These are phyloP conservation scores for Glycine tomentella DNA, from an alignment of 306 rosid species.

Conservation along the genomic window DNA sequence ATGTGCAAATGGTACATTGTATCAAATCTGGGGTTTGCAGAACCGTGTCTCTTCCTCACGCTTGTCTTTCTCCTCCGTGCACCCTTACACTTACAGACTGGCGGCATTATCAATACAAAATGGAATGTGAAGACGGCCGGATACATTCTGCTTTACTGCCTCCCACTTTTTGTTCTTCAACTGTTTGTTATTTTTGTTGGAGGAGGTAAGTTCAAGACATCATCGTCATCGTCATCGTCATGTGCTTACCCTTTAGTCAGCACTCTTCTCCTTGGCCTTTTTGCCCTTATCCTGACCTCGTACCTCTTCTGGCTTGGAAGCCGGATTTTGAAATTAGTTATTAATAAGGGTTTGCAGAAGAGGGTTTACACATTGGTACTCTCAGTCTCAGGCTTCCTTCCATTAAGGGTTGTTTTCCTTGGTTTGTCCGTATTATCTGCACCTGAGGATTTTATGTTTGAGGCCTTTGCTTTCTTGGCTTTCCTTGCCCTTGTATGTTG, in stretches of 20 bases:
- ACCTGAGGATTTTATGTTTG: slow-evolving; percentile 80
- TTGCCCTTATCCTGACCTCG: slow-evolving; percentile 75
- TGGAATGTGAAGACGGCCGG: slow-evolving; percentile 85
- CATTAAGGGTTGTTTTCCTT: slow-evolving; percentile 89
- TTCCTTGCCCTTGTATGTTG: slow-evolving; percentile 86
- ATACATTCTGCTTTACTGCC: slow-evolving; percentile 74
- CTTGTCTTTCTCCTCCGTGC: slow-evolving; percentile 92
- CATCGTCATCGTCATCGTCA: slow-evolving; percentile 42
- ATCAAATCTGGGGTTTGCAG: slow-evolving; percentile 96
- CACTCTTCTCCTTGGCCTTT: slow-evolving; percentile 83
- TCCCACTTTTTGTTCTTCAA: slow-evolving; percentile 85
- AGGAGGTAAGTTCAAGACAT: slow-evolving; percentile 58
- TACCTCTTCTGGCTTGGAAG: slow-evolving; percentile 96
- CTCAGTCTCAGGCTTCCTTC: slow-evolving; percentile 89
- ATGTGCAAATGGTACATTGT: slow-evolving; percentile 93
- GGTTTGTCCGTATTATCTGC: slow-evolving; percentile 79
- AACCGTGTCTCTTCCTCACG: slow-evolving; percentile 96
- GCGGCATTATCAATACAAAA: slow-evolving; percentile 56
- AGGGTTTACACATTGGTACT: slow-evolving; percentile 87
- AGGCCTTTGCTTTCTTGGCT: slow-evolving; percentile 88
- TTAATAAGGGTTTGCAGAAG: slow-evolving; percentile 94
- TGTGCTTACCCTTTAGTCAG: slow-evolving; percentile 96
- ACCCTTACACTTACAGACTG: slow-evolving; percentile 42
- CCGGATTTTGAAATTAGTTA: slow-evolving; percentile 89
- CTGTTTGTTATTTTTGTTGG: slow-evolving; percentile 73